Percentiles rank a stretch among this genome's conserved stretches.
Conservation (phyloP, 202 grass and related monocot genomes). For the Eragrostis tef region DNA sequence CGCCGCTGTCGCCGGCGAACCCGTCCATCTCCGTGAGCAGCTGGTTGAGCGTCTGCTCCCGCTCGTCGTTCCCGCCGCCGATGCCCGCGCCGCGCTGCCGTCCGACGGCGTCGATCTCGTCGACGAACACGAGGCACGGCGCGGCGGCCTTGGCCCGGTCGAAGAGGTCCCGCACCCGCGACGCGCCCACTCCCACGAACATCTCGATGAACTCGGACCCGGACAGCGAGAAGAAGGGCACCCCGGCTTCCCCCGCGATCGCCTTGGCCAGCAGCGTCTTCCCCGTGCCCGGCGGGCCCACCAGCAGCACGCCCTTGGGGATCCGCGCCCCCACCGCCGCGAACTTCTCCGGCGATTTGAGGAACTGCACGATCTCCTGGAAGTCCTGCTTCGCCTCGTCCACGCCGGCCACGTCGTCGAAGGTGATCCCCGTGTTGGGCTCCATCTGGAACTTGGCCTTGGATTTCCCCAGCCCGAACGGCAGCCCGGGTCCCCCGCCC, state of each 20-base stretch:
- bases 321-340: conserved; percentile 62
- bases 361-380: conserved; percentile 84
- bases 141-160: conserved; percentile 66
- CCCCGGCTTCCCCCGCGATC: conserved; percentile 80
- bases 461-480: conserved; percentile 69
- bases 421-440: conserved; percentile 85
- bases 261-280: conserved; percentile 85
- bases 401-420: conserved; percentile 73
- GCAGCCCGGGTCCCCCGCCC: conserved; percentile 50
- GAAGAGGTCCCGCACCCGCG: conserved; percentile 80
- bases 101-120: conserved; percentile 82
- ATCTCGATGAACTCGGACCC: conserved; percentile 93
- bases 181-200: conserved; percentile 86
- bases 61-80: conserved; percentile 77
- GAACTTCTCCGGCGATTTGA: conserved; percentile 69
- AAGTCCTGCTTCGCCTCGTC: conserved; percentile 91
- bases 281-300: conserved; percentile 67
- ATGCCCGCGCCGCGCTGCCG: conserved; percentile 69
- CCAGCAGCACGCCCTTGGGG: conserved; percentile 72
- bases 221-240: conserved; percentile 85
- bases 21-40: conserved; percentile 85
- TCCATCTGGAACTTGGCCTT: conserved; percentile 92
- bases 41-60: conserved; percentile 90
- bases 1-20: conserved; percentile 65
- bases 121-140: conserved; percentile 76